These are phyloP conservation scores for Macadamia tetraphylla DNA, from an alignment of 164 flowering plant genomes.

Conservation along the genomic window DNA sequence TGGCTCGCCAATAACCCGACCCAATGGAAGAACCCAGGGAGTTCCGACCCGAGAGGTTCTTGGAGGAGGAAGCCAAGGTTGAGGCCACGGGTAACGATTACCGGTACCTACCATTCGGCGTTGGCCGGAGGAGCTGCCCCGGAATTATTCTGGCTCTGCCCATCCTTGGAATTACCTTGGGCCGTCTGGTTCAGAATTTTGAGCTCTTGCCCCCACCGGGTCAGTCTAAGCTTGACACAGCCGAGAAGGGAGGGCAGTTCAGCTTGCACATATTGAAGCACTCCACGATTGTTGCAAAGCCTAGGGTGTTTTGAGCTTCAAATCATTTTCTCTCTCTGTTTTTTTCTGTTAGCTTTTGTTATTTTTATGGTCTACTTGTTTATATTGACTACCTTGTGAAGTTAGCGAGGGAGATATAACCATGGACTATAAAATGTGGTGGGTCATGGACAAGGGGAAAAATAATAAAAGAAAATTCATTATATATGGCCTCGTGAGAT, in stretches of 20 bases:
- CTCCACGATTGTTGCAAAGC: slow-evolving; percentile 81
- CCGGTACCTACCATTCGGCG: slow-evolving; percentile 81
- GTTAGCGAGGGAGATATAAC: no score
- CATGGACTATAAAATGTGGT: no score
- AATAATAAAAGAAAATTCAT: no score
- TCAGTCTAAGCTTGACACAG: slow-evolving; percentile 55
- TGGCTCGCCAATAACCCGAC: slow-evolving; percentile 81
- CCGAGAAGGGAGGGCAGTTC: slow-evolving; percentile 90
- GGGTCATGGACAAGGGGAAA: no score
- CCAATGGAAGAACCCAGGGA: slow-evolving; percentile 71
- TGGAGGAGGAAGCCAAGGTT: slow-evolving; percentile 77
- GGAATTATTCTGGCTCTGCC: slow-evolving; percentile 89
- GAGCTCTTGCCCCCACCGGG: slow-evolving; percentile 88
- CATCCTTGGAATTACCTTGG: slow-evolving; percentile 75
- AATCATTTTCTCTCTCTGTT: not conserved
- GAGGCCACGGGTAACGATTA: slow-evolving; percentile 89
- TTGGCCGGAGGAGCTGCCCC: slow-evolving; percentile 86
- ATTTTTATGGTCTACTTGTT: no score
- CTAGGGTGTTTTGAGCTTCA: slow-evolving; percentile 34
- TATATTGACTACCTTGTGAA: no score
- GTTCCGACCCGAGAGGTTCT: slow-evolving; percentile 81
- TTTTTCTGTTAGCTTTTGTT: not conserved
- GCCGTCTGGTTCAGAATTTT: slow-evolving; percentile 84
- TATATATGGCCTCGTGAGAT: no score
- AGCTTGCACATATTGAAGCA: slow-evolving; percentile 87